Base-by-base conservation (phyloP, 1,284 basidiomycete species). In the Papiliotrema terrestris region DNA sequence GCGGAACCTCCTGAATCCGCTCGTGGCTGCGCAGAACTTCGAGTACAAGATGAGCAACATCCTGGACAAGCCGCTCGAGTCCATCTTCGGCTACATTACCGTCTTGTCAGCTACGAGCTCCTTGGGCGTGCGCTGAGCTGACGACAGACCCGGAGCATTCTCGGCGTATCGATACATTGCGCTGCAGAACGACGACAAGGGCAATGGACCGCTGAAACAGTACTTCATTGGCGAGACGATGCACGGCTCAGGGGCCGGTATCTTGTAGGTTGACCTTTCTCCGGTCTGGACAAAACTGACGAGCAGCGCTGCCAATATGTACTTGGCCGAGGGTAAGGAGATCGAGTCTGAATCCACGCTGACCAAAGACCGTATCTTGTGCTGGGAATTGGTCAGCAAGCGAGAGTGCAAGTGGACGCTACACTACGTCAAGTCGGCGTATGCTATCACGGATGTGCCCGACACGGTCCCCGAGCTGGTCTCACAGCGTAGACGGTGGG, bases 21-120 rank as follows among this genome's bases (percentile, higher is more conserved):
- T 93, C 0, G 85, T 85, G 71, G 70, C 66, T 0, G 81, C 79
- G 15, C 67, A 69, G 51, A 69, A 74, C 60, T 63, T 73, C 60
- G 93, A 96, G 78, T 97, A 97, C 80, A 96, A 96, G 82, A 94
- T 95, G 88, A 88, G 85, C 48, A 94, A 92, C 68, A 93, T 94
- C 61, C 73, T 93, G 56, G 91, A 93, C 67, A 95, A 94, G 73
- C 91, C 93, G 6, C 74, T 95, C 73, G 81, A 82, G 66, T 78
- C 75, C 20, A 77, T 92, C 20, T 92, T 96, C 74, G 92, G 92
- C 8, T 95, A 94, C 73, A 95, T 96, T 70, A 88, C 88, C 0
- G 91, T 96, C 37, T 75, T 96, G 45, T 72, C 42, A 61, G 70
- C 65, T 17, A 15, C 8, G n/a, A n/a, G n/a, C n/a, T n/a, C n/a